These are phyloP conservation scores for Daldinia grandis DNA, from an alignment of 495 filamentous ascomycete genomes.

Conservation along the genomic window DNA sequence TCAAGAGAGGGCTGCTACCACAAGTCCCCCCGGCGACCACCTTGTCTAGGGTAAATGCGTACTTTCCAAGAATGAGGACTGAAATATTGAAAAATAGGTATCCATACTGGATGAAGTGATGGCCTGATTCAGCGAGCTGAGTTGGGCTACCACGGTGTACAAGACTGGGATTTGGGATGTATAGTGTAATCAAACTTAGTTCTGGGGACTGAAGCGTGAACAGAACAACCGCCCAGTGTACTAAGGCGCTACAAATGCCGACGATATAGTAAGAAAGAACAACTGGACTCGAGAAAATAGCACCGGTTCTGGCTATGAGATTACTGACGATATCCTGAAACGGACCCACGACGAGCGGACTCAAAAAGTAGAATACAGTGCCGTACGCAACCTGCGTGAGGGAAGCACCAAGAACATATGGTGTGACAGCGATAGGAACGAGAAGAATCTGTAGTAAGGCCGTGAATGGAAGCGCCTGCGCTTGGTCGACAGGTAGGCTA, in stretches of 20 bases:
- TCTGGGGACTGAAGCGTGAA: slow-evolving; percentile 4
- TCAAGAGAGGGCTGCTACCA: neutral
- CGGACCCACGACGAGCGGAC: slow-evolving; percentile 11
- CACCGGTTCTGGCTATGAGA: slow-evolving; percentile 4
- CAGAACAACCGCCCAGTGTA: slow-evolving; percentile 5
- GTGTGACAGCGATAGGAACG: neutral
- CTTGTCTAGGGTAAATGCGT: neutral
- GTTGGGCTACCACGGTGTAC: slow-evolving; percentile 17
- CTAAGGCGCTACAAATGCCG: neutral
- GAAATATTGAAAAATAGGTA: slow-evolving; percentile 8
- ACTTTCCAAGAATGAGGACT: slow-evolving; percentile 18
- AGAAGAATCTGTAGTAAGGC: slow-evolving; percentile 4
- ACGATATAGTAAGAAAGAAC: slow-evolving; percentile 13
- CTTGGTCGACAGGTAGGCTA: slow-evolving; percentile 13
- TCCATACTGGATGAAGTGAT: slow-evolving; percentile 31
- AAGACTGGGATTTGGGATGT: slow-evolving; percentile 11
- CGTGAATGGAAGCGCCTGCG: slow-evolving; percentile 27
- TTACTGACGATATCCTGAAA: slow-evolving; percentile 9
- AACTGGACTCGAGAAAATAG: neutral
- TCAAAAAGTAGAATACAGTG: slow-evolving; percentile 7
- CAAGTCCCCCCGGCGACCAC: neutral
- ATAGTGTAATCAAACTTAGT: slow-evolving; percentile 20
- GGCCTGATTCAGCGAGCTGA: slow-evolving; percentile 9
- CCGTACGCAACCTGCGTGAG: slow-evolving; percentile 16
- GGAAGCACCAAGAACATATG: slow-evolving; percentile 2